Percentiles rank a stretch among this genome's conserved stretches.
Conservation (phyloP, 2,329 filamentous ascomycete genomes). For the Didymella glomerata region DNA sequence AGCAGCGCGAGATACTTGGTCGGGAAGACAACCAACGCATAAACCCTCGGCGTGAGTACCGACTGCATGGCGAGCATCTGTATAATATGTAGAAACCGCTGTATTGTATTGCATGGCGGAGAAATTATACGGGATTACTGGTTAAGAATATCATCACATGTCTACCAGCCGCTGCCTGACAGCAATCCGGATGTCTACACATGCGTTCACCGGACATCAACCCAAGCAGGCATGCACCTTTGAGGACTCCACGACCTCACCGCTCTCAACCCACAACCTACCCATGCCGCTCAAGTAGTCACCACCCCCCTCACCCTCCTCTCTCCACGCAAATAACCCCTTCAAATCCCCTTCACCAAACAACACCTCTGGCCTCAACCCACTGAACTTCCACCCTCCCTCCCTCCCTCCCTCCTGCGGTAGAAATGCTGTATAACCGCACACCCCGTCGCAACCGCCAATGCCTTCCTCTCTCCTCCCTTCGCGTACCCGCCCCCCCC, state of each 20-base stretch:
- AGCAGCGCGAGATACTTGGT: slow-evolving; percentile 11
- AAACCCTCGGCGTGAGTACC: neutral
- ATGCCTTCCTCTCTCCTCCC: neutral
- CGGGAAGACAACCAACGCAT: neutral
- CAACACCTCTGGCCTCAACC: neutral
- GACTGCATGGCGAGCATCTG: neutral
- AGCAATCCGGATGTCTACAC: neutral
- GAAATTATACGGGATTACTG: neutral
- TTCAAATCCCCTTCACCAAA: neutral
- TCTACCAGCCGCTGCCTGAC: neutral
- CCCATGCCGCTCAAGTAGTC: neutral
- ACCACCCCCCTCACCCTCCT: neutral
- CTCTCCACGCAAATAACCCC: neutral
- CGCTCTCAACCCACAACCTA: neutral
- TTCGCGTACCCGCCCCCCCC: neutral
- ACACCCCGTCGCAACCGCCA: neutral
- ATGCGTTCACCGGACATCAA: neutral
- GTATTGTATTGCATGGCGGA: neutral
- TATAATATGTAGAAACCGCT: neutral
- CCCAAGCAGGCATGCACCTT: too few relatives aligned
- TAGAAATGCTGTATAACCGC: neutral
- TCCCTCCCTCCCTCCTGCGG: too few relatives aligned
- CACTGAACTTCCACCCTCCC: neutral
- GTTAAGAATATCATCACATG: neutral
- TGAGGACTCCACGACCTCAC: neutral